Base-by-base conservation (phyloP, 1,139 yeast genomes). In the Entelexis sorbosivorans region DNA sequence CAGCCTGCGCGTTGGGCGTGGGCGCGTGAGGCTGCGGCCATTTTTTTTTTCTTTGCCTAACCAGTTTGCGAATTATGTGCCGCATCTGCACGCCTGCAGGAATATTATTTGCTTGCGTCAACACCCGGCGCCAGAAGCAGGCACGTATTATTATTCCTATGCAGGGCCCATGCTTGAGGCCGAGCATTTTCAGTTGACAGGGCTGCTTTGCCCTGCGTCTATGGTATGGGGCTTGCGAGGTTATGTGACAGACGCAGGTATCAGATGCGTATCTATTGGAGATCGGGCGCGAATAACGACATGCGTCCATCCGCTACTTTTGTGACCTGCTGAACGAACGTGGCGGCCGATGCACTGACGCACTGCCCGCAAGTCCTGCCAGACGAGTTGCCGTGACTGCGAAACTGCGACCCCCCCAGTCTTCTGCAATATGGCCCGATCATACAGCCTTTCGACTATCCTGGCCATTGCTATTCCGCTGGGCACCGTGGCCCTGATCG, bases 391-490 rank as follows among this genome's bases (percentile, higher is more conserved):
- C 6, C 4, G 4, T 6, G 24, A 22, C 24, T 22, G 6, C 24
- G 6, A 22, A 28, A 13, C 31, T 28, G n/a, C 31, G 31, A 10
- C 11, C 9, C 16, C 34, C 3, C 17, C 29, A 42, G 10, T n/a
- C n/a, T n/a, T n/a, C n/a, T n/a, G n/a, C n/a, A n/a, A 16, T 16
- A 48, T 48, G 51, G 47, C 44, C 11, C 38, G 29, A 3, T 14
- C 49, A 1, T 55, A 44, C 32, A 38, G 52, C 11, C 45, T 58
- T 11, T 49, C 50, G 5, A 49, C 55, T 11, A 51, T 58, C 20
- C 40, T 58, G 11, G 58, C 60, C 16, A 53, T 58, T 22, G 60
- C 57, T 11, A 58, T 58, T n/a, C 59, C 61, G 5, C 49, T 58
- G 5, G 59, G 59, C 13, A 53, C 48, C 6, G 53, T 56, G 4